Evolutionary conservation across 1,284 basidiomycete species (phyloP), one percentile per base, ranked within the genome.

Genomic region (Ustilago tritici): DNA sequence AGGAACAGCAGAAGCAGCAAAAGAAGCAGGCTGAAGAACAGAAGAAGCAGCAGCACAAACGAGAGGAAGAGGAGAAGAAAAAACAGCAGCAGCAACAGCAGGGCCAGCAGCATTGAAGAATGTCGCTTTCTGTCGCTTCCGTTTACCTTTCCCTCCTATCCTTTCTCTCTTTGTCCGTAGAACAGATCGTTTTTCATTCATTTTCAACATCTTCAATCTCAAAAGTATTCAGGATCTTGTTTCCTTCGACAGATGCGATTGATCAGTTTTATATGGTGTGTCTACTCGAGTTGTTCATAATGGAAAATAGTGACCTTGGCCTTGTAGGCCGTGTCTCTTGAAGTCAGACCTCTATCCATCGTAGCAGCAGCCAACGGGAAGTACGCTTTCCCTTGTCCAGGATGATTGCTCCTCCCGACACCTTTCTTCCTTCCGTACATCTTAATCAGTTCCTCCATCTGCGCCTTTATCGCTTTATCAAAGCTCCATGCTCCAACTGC

Each of bases 271-370:
- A 19, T 36, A 36, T n/a, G 12, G 40, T 41, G 40, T 7, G 40
- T 28, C 50, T 74, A 84, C n/a, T 79, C 71, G 1, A 85, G 61
- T 23, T 68, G 32, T 36, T 94, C 93, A 69, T 93, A 91, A 35
- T 88, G 87, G 84, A 93, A 93, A 65, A 93, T 92, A 6, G 92
- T 93, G 0, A 92, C 92, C 84, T 90, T 90, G 0, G 92, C 88
- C 5, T 90, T 82, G 9, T 91, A 92, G 62, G 93, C 92, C 62
- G 88, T 87, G 36, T 88, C 87, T 52, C 53, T 46, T 7, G 70
- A 67, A n/a, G 93, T 90, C 15, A 93, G 88, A 4, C 93, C 93
- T 55, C 93, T 88, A 82, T 93, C 93, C 93, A 94, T 94, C 3
- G 92, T 92, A 23, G 89, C 88, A 70, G 90, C 91, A 80, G 93